These are phyloP conservation scores for Melaleuca alternifolia DNA, from an alignment of 345 rosid species.

Conservation along the genomic window DNA sequence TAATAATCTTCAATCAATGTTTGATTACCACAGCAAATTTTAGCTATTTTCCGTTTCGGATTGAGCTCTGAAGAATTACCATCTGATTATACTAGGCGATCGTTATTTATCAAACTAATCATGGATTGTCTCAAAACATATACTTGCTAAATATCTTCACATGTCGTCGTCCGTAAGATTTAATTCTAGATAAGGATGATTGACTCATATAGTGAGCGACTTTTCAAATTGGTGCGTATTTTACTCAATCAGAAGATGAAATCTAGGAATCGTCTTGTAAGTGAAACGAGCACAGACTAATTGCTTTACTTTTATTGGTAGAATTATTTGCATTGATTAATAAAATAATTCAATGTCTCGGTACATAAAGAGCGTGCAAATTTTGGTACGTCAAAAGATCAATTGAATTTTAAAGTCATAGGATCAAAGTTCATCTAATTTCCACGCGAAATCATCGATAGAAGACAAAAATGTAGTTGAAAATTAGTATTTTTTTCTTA, in stretches of 20 bases:
- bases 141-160: background rate
- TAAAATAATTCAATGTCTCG: background rate
- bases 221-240: background rate
- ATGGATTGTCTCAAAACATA: background rate
- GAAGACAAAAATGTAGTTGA: background rate
- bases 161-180: background rate
- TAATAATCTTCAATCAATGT: background rate
- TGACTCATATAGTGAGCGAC: fast-evolving
- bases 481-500: background rate
- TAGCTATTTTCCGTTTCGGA: background rate
- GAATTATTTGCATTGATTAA: background rate
- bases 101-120: background rate
- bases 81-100: background rate
- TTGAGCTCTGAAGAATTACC: background rate
- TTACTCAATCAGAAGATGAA: background rate
- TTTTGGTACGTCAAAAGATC: background rate
- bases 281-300: background rate
- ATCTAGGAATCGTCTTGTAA: background rate
- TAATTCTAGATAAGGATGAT: background rate
- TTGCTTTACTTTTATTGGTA: background rate
- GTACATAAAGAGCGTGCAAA: background rate
- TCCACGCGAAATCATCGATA: background rate
- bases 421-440: background rate
- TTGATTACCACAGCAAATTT: too few relatives aligned
- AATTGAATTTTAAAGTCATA: background rate